Evolutionary conservation across 257 asterid genomes (phyloP).

Genomic region (Solanum virginianum): DNA sequence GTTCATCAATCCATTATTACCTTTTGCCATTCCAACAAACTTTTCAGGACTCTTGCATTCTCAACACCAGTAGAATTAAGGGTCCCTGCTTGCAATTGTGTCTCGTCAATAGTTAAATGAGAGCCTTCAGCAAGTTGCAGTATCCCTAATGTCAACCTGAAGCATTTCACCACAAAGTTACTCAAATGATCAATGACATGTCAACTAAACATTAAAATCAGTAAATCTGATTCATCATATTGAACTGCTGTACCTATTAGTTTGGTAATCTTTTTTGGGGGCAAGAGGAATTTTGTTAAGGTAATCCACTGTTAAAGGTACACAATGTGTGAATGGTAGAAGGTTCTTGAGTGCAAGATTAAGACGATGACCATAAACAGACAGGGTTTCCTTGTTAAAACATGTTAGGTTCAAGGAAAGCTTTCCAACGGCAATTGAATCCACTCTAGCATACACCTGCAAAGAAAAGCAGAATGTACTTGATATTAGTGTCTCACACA

Average conservation of each 20-base stretch:
- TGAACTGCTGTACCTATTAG: constrained; percentile 49
- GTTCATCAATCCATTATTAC: constrained; percentile 13
- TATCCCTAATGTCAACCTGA: constrained; percentile 54
- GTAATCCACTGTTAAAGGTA: constrained; percentile 62
- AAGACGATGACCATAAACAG: constrained; percentile 50
- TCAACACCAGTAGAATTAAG: constrained; percentile 61
- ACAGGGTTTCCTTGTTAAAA: constrained; percentile 50
- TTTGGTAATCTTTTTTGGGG: constrained; percentile 72
- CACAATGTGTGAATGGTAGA: constrained; percentile 53
- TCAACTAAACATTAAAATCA: not conserved
- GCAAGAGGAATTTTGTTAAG: constrained; percentile 62
- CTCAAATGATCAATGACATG: not conserved
- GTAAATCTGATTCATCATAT: not conserved
- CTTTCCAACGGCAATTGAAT: constrained; percentile 72
- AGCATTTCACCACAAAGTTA: not conserved
- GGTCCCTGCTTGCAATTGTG: constrained; percentile 49
- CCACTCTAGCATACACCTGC: constrained; percentile 79
- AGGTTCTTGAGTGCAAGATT: constrained; percentile 41
- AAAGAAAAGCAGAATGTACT: not conserved
- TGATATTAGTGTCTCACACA: not conserved
- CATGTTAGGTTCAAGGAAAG: constrained; percentile 70
- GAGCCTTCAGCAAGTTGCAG: constrained; percentile 86
- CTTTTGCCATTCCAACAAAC: constrained; percentile 59
- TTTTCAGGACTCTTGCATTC: constrained; percentile 44
- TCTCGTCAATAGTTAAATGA: constrained; percentile 76